Evolutionary conservation across 805 yeast genomes (phyloP).

Genomic region (Pichia nanzhaoensis): DNA sequence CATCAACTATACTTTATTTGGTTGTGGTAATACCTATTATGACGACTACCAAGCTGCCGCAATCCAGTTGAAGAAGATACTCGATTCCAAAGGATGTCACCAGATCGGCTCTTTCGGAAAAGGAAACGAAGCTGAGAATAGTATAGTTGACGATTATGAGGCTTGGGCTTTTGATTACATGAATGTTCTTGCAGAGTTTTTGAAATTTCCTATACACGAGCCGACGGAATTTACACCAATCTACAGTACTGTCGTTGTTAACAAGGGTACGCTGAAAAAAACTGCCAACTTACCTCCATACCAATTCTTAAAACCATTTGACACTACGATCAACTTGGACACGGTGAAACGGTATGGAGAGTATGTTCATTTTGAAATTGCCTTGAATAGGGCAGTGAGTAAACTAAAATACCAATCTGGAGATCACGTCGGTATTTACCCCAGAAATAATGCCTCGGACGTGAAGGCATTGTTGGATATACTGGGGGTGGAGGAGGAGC

Average conservation of each 20-base stretch:
- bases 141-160: slow-evolving; percentile 84
- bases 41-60: slow-evolving; percentile 82
- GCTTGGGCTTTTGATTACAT: slow-evolving; percentile 82
- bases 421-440: slow-evolving; percentile 89
- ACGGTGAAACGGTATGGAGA: slow-evolving; percentile 56
- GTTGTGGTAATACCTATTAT: slow-evolving; percentile 88
- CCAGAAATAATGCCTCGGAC: slow-evolving; percentile 67
- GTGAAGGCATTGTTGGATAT: slow-evolving; percentile 55
- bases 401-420: slow-evolving; percentile 81
- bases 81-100: slow-evolving; percentile 55
- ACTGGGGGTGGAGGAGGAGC: slow-evolving; percentile 46
- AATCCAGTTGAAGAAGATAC: slow-evolving; percentile 43
- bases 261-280: no score
- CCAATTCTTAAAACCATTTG: slow-evolving; percentile 45
- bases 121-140: slow-evolving; percentile 89
- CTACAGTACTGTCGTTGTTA: slow-evolving; percentile 31
- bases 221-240: slow-evolving; percentile 51
- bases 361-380: slow-evolving; percentile 63
- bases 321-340: slow-evolving; percentile 46
- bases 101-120: slow-evolving; percentile 63
- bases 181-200: slow-evolving; percentile 26
- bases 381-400: slow-evolving; percentile 50
- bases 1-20: slow-evolving; percentile 59
- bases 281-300: no score
- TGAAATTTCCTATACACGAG: slow-evolving; percentile 1